Percentiles rank a stretch among this genome's conserved stretches.
Conservation (phyloP, 352 stramenopile genomes). For the Salisapilia sapeloensis region DNA sequence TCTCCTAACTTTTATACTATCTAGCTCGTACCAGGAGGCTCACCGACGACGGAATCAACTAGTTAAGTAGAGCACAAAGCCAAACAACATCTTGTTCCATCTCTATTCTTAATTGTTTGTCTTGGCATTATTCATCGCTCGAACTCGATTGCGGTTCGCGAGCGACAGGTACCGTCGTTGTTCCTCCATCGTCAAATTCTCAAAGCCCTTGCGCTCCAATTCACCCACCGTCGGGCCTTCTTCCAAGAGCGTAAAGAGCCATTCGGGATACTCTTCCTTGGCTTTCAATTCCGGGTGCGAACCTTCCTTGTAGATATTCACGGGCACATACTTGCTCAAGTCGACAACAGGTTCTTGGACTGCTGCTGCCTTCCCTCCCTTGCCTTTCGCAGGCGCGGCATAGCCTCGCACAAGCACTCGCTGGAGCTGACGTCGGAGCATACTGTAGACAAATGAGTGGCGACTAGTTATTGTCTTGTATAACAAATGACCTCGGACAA, state of each 20-base stretch:
- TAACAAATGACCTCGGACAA: too few relatives aligned
- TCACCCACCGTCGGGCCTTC: conserved; percentile 53
- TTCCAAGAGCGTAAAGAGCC: conserved; percentile 71
- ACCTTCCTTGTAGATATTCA: conserved; percentile 78
- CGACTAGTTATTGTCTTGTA: conserved; percentile 12
- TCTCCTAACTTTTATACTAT: background rate
- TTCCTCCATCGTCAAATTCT: conserved; percentile 56
- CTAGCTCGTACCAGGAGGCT: conserved; percentile 67
- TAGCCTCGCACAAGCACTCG: conserved; percentile 37
- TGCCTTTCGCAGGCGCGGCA: conserved; percentile 37
- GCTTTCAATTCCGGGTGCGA: conserved; percentile 69
- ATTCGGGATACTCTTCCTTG: conserved; percentile 61
- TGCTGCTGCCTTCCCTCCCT: conserved; percentile 28
- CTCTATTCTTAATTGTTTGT: conserved; percentile 58
- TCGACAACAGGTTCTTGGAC: conserved; percentile 59
- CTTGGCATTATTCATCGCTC: conserved; percentile 63
- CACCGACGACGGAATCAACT: conserved; percentile 25
- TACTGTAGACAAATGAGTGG: conserved; percentile 16
- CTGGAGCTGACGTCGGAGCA: conserved; percentile 13
- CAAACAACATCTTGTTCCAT: background rate
- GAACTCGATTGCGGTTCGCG: conserved; percentile 48
- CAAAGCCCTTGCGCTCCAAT: conserved; percentile 62
- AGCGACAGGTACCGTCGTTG: conserved; percentile 68
- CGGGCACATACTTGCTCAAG: conserved; percentile 51
- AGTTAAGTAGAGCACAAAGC: too few relatives aligned